phyloP scores from a whole-genome alignment of 768 basidiomycete genomes.

The Naganishia randhawae region DNA sequence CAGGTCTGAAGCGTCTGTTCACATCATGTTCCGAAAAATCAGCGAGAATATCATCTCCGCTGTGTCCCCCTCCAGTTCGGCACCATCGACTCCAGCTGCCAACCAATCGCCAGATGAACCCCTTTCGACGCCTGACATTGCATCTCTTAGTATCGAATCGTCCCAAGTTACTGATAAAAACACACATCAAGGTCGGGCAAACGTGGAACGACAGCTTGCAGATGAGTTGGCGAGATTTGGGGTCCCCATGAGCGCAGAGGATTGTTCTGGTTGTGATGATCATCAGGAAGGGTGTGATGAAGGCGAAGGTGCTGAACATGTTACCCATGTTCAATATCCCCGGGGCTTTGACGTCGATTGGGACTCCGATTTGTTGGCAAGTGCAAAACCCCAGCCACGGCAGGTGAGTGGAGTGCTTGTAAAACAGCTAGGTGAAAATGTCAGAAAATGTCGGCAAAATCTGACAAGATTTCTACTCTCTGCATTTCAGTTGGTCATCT shows the following conservation, averaged over 20 bases:
- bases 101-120: background rate
- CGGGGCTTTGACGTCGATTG: slow-evolving; percentile 71
- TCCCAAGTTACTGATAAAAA: background rate
- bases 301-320: slow-evolving; percentile 36
- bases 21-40: slow-evolving; percentile 8
- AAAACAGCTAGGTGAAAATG: background rate
- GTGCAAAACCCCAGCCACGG: slow-evolving; percentile 75
- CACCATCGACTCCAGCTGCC: slow-evolving; percentile 6
- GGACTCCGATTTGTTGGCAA: slow-evolving; percentile 77
- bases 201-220: slow-evolving; percentile 32
- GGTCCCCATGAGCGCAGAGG: slow-evolving; percentile 65
- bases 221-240: slow-evolving; percentile 57
- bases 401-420: slow-evolving; percentile 58
- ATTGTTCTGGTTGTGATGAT: slow-evolving; percentile 66
- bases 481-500: slow-evolving; percentile 69
- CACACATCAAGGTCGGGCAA: slow-evolving; percentile 20
- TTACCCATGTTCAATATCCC: slow-evolving; percentile 67
- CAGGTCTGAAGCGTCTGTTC: background rate
- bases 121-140: background rate
- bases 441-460: background rate
- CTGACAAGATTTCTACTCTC: background rate
- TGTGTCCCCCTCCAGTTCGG: slow-evolving; percentile 13
- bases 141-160: background rate
- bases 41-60: slow-evolving; percentile 10
- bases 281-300: slow-evolving; percentile 67